phyloP scores from a whole-genome alignment of 1,284 basidiomycete genomes.

The Pterulicium gracile region DNA sequence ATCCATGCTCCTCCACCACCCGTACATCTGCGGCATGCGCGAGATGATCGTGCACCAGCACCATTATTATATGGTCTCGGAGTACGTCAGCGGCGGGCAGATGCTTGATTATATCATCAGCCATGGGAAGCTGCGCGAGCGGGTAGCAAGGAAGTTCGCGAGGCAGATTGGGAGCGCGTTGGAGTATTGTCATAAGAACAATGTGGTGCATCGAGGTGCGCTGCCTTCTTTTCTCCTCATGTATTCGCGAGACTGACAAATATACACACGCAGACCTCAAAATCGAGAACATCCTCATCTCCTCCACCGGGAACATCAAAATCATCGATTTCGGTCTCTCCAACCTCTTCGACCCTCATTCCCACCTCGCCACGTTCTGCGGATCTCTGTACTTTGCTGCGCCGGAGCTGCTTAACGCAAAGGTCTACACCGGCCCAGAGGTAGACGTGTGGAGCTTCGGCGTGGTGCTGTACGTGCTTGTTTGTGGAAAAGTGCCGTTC shows the following conservation, averaged over 20 bases:
- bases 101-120: slow-evolving; percentile 99
- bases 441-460: slow-evolving; percentile 99
- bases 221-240: neutral
- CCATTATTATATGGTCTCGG: slow-evolving; percentile 99
- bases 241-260: too few species aligned
- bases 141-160: slow-evolving; percentile 94
- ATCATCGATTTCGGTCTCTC: slow-evolving; percentile 99
- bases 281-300: slow-evolving; percentile 99
- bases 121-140: slow-evolving; percentile 91
- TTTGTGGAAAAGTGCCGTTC: slow-evolving; percentile 98
- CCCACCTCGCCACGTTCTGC: slow-evolving; percentile 90
- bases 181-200: slow-evolving; percentile 96
- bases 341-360: slow-evolving; percentile 85
- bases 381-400: slow-evolving; percentile 98
- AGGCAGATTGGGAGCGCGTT: slow-evolving; percentile 93
- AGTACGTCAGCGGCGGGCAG: slow-evolving; percentile 98
- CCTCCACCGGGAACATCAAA: slow-evolving; percentile 97
- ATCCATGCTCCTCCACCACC: slow-evolving; percentile 92
- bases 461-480: slow-evolving; percentile 93
- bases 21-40: slow-evolving; percentile 98
- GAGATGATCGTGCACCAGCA: slow-evolving; percentile 94
- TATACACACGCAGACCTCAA: slow-evolving; percentile 64
- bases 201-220: slow-evolving; percentile 86
- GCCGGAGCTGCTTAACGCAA: slow-evolving; percentile 92
- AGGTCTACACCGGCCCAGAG: slow-evolving; percentile 94